Base-by-base conservation (phyloP, 306 rosid genomes). In the Phaseolus lunatus region DNA sequence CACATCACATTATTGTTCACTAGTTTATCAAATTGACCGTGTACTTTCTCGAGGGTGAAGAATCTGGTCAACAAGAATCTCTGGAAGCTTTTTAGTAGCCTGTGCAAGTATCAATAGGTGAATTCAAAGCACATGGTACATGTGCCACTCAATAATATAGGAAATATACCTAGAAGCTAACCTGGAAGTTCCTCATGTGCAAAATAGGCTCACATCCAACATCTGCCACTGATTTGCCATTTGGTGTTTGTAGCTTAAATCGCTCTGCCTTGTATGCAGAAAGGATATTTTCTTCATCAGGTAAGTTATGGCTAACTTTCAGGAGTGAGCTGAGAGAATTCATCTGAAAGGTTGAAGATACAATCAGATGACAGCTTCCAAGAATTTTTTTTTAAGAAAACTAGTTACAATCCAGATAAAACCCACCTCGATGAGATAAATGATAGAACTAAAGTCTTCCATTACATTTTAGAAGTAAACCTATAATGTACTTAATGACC, bases 101-200 rank as follows among this genome's bases (percentile, higher is more conserved):
- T 92, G 95, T 70, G 49, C 75, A 78, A 69, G 61, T 18, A 66
- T 48, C 20, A 15, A 74, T 76, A 73, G 22, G 62, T 71, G 41
- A 85, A 63, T 69, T 10, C 4, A 80, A 71, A 37, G 27, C 43
- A n/a, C 31, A 45, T 37, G 26, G 57, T 2, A 9, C 65, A 69
- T 47, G 37, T 10, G 14, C 70, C 33, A 68, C 45, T 31, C 67
- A 16, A 3, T 26, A 74, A 75, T 7, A 9, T 18, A 15, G 47
- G 52, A 58, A 67, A 9, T 63, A 72, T 18, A 76, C 41, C 49
- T 59, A 65, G 77, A 63, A 77, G 81, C 81, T 54, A 81, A 95
- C 99, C 97, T 95, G 99, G 83, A 95, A 95, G 69, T 86, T 86
- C 86, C 99, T 92, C 99, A 95, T 95, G 85, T 95, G 97, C 93